Percentiles rank a stretch among this genome's conserved stretches.
These are phyloP conservation scores for Gentiana straminea DNA, from an alignment of 257 asterid species.

Conservation along the genomic window DNA sequence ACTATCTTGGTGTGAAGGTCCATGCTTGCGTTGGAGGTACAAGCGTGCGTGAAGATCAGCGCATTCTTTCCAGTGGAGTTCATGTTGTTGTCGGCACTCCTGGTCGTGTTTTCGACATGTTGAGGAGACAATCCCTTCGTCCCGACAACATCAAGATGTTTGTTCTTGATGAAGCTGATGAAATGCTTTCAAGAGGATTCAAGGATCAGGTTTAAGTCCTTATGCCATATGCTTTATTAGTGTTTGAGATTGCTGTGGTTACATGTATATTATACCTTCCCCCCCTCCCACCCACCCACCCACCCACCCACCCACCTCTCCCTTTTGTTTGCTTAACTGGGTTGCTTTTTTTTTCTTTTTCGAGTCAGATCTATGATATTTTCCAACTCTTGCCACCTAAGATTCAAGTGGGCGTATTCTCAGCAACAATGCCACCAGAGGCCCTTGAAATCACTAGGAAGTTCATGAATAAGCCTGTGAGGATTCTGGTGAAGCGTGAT, in stretches of 20 bases:
- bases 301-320: too few relatives aligned
- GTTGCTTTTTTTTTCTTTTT: neutral
- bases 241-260: too few relatives aligned
- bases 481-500: conserved; percentile 39
- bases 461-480: conserved; percentile 42
- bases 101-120: conserved; percentile 42
- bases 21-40: conserved; percentile 52
- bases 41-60: conserved; percentile 38
- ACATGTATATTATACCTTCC: too few relatives aligned
- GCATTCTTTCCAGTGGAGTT: conserved; percentile 35
- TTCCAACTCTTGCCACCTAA: conserved; percentile 41
- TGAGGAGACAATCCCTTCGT: conserved; percentile 38
- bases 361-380: conserved; percentile 30
- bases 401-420: conserved; percentile 41
- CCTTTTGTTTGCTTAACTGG: neutral
- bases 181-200: conserved; percentile 43
- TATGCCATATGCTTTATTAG: too few relatives aligned
- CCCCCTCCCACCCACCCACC: too few relatives aligned
- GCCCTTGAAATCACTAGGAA: conserved; percentile 41
- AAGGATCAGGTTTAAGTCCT: conserved; percentile 29
- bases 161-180: conserved; percentile 43
- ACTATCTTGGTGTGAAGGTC: conserved; percentile 42
- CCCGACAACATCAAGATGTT: conserved; percentile 37
- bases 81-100: conserved; percentile 43
- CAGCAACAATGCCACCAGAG: conserved; percentile 48